These are phyloP conservation scores for Colletotrichum graminicola DNA, from an alignment of 2,329 filamentous ascomycete genomes.

Conservation along the genomic window DNA sequence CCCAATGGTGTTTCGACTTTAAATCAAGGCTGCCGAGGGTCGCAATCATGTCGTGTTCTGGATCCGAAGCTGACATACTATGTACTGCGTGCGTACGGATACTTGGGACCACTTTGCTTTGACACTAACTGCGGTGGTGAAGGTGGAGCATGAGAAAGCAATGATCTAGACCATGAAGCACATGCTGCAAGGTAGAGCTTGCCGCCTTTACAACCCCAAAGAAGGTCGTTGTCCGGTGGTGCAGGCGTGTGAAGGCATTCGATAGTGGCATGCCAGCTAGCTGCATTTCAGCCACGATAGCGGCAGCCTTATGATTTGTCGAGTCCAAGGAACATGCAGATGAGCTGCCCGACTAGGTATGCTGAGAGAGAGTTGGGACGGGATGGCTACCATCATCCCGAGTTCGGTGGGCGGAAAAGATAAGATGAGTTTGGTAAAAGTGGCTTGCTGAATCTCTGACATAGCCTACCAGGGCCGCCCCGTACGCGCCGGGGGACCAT, in stretches of 20 bases:
- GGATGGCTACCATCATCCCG: neutral
- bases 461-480: conserved; percentile 2
- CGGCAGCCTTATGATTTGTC: conserved; percentile 10
- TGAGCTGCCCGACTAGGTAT: neutral
- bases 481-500: conserved; percentile 11
- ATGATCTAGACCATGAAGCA: neutral
- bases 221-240: conserved; percentile 3
- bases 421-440: conserved; percentile 20
- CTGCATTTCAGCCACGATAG: neutral
- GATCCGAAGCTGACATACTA: neutral
- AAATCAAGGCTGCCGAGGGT: neutral
- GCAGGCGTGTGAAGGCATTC: neutral
- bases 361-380: conserved; percentile 1
- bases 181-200: neutral
- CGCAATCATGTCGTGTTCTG: neutral
- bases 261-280: neutral
- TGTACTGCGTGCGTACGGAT: no score
- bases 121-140: conserved; percentile 6
- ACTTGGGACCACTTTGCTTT: neutral
- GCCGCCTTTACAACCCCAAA: neutral
- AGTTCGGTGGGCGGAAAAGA: conserved; percentile 5
- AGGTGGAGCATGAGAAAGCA: neutral
- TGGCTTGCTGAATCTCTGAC: conserved; percentile 37
- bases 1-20: neutral
- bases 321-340: conserved; percentile 5